These are phyloP conservation scores for Heterobasidion occidentale DNA, from an alignment of 1,284 basidiomycete genomes.

Conservation along the genomic window DNA sequence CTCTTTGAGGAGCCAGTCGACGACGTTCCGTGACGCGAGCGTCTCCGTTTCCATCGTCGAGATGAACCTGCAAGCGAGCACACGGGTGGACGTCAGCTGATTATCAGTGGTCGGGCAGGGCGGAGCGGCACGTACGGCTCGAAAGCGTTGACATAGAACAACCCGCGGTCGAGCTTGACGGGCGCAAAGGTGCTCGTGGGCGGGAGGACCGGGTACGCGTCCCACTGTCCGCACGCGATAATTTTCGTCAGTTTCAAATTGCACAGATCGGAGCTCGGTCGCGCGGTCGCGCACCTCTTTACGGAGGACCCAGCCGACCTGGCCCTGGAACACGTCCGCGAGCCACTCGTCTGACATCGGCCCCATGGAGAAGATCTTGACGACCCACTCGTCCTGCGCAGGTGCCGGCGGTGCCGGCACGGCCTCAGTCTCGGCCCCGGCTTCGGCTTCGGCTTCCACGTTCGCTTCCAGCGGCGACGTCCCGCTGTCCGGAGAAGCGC, in stretches of 20 bases:
- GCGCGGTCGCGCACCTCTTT: constrained; percentile 52
- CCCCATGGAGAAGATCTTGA: constrained; percentile 83
- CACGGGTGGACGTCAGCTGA: too few species aligned
- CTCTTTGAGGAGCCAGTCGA: constrained; percentile 67
- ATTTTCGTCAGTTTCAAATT: background rate
- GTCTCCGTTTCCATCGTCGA: constrained; percentile 93
- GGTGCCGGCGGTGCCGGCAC: background rate
- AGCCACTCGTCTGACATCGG: constrained; percentile 66
- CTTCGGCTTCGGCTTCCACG: background rate
- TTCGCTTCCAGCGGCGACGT: background rate
- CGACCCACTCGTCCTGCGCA: constrained; percentile 38
- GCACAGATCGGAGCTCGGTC: background rate
- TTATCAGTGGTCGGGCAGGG: background rate
- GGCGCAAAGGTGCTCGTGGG: constrained; percentile 69
- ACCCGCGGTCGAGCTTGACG: constrained; percentile 63
- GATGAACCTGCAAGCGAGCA: constrained; percentile 43
- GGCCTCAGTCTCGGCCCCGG: too few species aligned
- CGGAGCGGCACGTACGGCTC: constrained; percentile 54
- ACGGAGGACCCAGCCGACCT: constrained; percentile 77
- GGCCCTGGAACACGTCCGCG: constrained; percentile 48
- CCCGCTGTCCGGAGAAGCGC: background rate
- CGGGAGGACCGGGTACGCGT: constrained; percentile 67
- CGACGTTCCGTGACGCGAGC: constrained; percentile 75
- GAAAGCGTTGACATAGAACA: constrained; percentile 88
- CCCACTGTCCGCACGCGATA: constrained; percentile 42